A percentile compares a stretch with the other conserved stretches of the same genome.
phyloP scores from a whole-genome alignment of 169 alveolate genomes.

The Eimeria necatrix region DNA sequence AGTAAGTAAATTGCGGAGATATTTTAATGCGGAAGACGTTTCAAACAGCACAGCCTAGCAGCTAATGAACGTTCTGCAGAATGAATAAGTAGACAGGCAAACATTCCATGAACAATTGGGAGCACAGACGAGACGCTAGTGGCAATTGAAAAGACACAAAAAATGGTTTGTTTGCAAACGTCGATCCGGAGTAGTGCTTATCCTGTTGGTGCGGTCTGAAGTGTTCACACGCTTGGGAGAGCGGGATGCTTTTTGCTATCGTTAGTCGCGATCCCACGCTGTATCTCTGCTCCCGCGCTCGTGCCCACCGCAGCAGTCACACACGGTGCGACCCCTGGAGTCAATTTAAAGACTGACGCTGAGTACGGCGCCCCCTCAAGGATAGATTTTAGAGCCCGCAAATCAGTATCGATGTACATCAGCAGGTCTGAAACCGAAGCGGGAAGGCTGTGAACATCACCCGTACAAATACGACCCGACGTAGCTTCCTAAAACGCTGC shows the following conservation, averaged over 20 bases:
- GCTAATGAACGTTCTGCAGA: too few relatives aligned
- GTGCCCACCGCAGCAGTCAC: not conserved
- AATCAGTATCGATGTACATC: constrained; percentile 1
- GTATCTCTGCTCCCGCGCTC: not conserved
- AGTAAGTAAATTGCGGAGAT: too few relatives aligned
- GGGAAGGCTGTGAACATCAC: constrained; percentile 70
- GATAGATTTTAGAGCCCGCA: constrained; percentile 47
- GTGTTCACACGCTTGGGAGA: not conserved
- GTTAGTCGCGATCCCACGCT: not conserved
- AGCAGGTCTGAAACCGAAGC: constrained; percentile 33
- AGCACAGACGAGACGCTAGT: too few relatives aligned
- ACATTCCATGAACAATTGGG: too few relatives aligned
- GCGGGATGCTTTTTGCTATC: not conserved
- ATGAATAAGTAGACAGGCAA: too few relatives aligned
- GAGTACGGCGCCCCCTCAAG: constrained; percentile 40
- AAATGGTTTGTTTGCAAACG: not conserved
- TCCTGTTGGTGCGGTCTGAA: not conserved
- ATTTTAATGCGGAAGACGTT: too few relatives aligned
- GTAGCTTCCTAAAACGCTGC: constrained; percentile 68
- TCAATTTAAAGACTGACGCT: constrained; percentile 43
- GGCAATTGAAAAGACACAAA: not conserved
- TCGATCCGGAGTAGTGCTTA: not conserved
- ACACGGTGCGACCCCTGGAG: not conserved
- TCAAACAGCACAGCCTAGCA: too few relatives aligned
- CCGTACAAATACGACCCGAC: constrained; percentile 66